Evolutionary conservation across 2,329 filamentous ascomycete species (phyloP).

Genomic region (Diaporthe eres): DNA sequence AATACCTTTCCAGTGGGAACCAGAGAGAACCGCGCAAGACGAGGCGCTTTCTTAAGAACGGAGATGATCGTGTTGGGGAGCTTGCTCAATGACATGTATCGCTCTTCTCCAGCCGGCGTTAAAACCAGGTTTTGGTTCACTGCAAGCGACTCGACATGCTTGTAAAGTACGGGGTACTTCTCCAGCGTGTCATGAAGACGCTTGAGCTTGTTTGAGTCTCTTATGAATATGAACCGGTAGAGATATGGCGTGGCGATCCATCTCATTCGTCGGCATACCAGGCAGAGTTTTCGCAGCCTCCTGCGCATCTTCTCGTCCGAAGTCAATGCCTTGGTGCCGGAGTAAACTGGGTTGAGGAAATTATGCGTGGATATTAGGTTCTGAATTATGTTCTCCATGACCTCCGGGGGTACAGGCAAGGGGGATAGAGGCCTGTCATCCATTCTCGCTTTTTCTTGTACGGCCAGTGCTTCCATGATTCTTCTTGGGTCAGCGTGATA

Average conservation of each 20-base stretch:
- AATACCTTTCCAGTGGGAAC: not conserved
- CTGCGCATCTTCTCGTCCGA: not conserved
- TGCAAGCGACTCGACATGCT: not conserved
- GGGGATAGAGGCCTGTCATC: not conserved
- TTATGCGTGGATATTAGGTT: not conserved
- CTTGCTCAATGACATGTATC: too few relatives aligned
- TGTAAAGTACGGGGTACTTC: not conserved
- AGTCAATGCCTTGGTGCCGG: not conserved
- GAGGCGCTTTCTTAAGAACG: too few relatives aligned
- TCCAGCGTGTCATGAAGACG: not conserved
- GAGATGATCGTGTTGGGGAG: too few relatives aligned
- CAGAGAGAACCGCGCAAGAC: too few relatives aligned
- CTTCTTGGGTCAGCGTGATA: not conserved
- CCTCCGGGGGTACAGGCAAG: not conserved
- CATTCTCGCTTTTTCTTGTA: not conserved
- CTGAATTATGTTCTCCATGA: not conserved
- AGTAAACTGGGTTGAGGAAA: not conserved
- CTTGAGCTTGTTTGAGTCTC: not conserved
- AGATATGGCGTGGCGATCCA: not conserved
- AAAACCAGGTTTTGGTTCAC: not conserved
- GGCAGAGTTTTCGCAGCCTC: not conserved
- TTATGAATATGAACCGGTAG: not conserved
- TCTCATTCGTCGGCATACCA: not conserved
- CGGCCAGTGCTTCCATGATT: not conserved
- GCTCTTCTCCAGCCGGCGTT: not conserved